Conservation (phyloP, 2,329 filamentous ascomycete genomes). For the Scorias spongiosa region DNA sequence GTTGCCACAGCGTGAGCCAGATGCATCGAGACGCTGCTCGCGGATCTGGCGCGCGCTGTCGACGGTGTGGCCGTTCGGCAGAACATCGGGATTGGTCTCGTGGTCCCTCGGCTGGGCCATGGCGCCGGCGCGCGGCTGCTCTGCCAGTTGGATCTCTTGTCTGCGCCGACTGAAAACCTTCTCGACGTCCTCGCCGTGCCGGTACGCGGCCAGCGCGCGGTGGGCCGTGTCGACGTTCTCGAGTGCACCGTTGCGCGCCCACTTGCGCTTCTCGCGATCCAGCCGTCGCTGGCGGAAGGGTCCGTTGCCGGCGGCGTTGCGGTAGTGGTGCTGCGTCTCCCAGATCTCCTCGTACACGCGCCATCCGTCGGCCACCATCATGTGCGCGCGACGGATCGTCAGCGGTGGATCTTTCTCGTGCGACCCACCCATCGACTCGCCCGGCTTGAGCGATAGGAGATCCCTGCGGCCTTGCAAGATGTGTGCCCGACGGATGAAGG, state of each 20-base stretch:
- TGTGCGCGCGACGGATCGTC: conserved; percentile 7
- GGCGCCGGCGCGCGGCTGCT: conserved; percentile 13
- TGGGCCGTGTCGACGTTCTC: conserved; percentile 19
- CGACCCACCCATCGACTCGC: neutral
- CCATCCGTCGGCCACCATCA: conserved; percentile 16
- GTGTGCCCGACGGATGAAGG: conserved; percentile 15
- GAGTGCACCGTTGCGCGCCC: conserved; percentile 18
- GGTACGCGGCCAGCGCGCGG: conserved; percentile 11
- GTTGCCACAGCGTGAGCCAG: too few relatives aligned
- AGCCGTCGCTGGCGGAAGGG: conserved; percentile 6
- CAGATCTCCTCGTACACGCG: conserved; percentile 19
- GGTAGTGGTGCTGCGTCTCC: conserved; percentile 11
- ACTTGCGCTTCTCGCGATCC: conserved; percentile 12
- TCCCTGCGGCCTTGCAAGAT: conserved; percentile 19
- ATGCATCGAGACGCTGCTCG: too few relatives aligned
- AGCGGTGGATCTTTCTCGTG: conserved; percentile 2
- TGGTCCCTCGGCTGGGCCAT: conserved; percentile 11
- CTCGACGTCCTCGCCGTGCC: conserved; percentile 15
- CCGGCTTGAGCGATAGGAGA: conserved; percentile 7
- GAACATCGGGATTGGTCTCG: conserved; percentile 2
- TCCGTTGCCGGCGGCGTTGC: conserved; percentile 8
- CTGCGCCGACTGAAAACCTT: conserved; percentile 13
- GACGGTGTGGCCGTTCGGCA: conserved; percentile 9
- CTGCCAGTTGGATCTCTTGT: conserved; percentile 13
- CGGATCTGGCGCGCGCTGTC: conserved; percentile 3